Base-by-base conservation (phyloP, 1,284 basidiomycete species). In the Volvariella surrecta region DNA sequence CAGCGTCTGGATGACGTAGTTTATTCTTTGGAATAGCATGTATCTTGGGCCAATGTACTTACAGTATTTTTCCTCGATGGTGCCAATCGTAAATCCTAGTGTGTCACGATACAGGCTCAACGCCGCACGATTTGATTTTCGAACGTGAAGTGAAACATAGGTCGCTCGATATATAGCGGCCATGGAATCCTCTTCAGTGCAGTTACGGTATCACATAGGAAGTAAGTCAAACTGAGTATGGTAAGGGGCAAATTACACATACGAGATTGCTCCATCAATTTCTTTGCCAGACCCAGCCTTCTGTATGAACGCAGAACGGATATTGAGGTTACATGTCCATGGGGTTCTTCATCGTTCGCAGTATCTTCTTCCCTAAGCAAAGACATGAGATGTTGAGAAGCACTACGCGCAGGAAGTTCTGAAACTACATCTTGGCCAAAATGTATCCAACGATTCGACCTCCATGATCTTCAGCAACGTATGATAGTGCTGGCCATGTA, bases 371-470 rank as follows among this genome's bases (percentile, higher is more conserved):
- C 89, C 68, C 70, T 73, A 50, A 37, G 35, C 20, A 45, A 32
- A 19, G n/a, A 28, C 17, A 11, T 17, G 21, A 42, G 16, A 31
- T 22, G 37, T 24, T 42, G 3, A 6, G 16, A n/a, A n/a, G n/a
- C n/a, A 15, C 31, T 18, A 24, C 38, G 43, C 18, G 22, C 32
- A 42, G 22, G 13, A 40, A 40, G 15, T 16, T 40, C 19, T 16
- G 17, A 41, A 15, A 58, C 61, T 54, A 92, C 95, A 99, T 98
- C 68, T 98, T 98, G 15, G 91, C 95, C 20, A 98, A 71, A 48
- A 98, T 97, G 62, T 99, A 98, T 32, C 95, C 95, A 3, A 98
- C 94, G 48, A 98, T 85, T 45, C 91, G 79, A 3, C 93, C 92
- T 56, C 90, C 84, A 52, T 86, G 80, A 58, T 97, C 94, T 62